Evolutionary conservation across 176 grass and related monocot species (phyloP), one percentile per base, ranked within the genome.

Genomic region (Carex scoparia): DNA sequence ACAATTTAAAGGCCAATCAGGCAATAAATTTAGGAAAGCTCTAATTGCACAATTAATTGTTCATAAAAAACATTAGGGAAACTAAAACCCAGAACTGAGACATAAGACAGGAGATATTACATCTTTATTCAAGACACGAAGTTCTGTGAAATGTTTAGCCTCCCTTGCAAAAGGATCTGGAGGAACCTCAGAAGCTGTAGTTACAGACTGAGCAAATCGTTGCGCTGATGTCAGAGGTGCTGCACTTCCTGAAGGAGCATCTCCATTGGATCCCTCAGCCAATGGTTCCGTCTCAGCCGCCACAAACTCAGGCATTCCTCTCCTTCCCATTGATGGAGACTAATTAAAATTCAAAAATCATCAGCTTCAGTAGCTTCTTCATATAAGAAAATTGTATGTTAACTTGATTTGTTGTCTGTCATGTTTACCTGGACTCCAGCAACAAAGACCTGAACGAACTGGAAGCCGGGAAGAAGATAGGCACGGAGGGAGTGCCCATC

Each of bases 361-460:
- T 54, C 14, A 61, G 80, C 79, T 70, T n/a, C 90, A 18, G 61
- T 66, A 78, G 75, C 44, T 42, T 59, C 35, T 40, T 81, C 60
- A 69, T 76, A 66, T 55, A 82, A 58, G 51, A 19, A 61, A 46
- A 66, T 30, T 79, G 68, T 69, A 87, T 13, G 38, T 19, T 79
- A 57, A 79, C 46, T 58, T 79, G 27, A 79, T 18, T 57, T 16
- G 53, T 79, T 5, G 37, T 6, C 33, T 82, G 35, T 68, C 46
- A 89, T 67, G 49, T 69, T 53, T 89, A 95, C 96, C 91, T 99
- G 96, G 49, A 95, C 88, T 75, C 96, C 96, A 56, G 96, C 96
- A 87, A 94, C 90, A 81, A 95, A 95, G 86, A 99, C 94, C 88
- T 99, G 96, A 64, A 95, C 87, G 67, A 99, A 99, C 46, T 95